Conservation (phyloP, 129 eudicot genomes). For the Flaveria ramosissima region DNA sequence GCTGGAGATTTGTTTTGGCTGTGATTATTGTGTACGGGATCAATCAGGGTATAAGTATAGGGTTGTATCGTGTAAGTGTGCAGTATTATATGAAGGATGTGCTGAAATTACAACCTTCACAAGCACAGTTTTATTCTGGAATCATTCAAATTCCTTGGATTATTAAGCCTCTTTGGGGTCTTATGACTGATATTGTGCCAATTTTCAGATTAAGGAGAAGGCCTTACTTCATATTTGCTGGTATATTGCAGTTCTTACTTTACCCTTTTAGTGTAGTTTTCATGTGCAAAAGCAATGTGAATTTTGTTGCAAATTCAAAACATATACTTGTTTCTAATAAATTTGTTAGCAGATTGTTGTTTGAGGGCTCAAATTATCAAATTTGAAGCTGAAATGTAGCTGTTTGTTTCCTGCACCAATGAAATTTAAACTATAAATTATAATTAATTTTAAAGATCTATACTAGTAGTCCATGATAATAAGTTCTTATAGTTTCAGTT, state of each 20-base stretch:
- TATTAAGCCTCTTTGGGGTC: slow-evolving; percentile 87
- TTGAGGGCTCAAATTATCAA: slow-evolving; percentile 1
- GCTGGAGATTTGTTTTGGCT: slow-evolving; percentile 78
- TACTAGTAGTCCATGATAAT: background rate
- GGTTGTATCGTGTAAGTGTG: slow-evolving; percentile 52
- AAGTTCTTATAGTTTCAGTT: background rate
- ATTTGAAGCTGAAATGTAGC: slow-evolving; percentile 17
- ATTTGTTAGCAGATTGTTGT: background rate
- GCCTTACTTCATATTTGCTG: slow-evolving; percentile 90
- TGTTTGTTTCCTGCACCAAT: background rate
- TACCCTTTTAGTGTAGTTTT: slow-evolving; percentile 2
- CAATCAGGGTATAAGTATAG: slow-evolving; percentile 66
- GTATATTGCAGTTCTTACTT: slow-evolving; percentile 31
- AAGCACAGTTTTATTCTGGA: slow-evolving; percentile 74
- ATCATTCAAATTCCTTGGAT: slow-evolving; percentile 77
- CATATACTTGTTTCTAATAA: background rate
- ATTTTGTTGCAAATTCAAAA: background rate
- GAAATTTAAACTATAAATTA: background rate
- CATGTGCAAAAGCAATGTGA: background rate
- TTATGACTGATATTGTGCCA: slow-evolving; percentile 79
- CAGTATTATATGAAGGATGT: slow-evolving; percentile 88
- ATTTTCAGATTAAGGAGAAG: slow-evolving; percentile 65
- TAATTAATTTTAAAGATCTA: slow-evolving; percentile 4
- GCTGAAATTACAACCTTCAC: slow-evolving; percentile 88
- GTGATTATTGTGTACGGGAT: slow-evolving; percentile 73